These are phyloP conservation scores for Acanthamoeba lugdunensis DNA, from an alignment of 208 protist genomes.

Conservation along the genomic window DNA sequence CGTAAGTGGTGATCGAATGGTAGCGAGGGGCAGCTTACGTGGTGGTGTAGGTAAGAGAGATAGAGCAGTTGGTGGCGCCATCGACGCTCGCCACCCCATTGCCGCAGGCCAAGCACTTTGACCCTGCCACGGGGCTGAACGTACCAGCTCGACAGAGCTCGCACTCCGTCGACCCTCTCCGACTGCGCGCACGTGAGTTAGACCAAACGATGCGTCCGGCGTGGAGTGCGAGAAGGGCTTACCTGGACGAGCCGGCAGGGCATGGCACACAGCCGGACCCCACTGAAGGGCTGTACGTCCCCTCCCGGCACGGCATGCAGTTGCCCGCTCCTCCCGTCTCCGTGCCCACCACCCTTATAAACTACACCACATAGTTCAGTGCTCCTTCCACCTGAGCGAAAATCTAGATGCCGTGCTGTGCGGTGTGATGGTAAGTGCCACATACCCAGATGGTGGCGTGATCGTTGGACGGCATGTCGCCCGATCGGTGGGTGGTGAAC, in stretches of 20 bases:
- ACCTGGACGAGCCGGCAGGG: conserved; percentile 3
- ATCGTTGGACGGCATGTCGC: background rate
- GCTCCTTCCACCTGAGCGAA: background rate
- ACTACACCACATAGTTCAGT: background rate
- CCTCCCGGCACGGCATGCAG: background rate
- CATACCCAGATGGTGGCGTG: conserved; percentile 24
- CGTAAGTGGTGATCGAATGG: background rate
- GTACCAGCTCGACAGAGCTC: background rate
- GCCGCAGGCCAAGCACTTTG: background rate
- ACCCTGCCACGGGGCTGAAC: conserved; percentile 18
- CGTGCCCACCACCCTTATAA: background rate
- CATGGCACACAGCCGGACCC: conserved; percentile 1
- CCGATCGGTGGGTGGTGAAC: conserved; percentile 39
- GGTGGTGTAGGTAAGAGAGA: conserved; percentile 9
- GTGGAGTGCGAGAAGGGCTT: background rate
- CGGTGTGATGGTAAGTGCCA: background rate
- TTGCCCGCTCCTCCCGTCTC: background rate
- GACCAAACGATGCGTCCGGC: background rate
- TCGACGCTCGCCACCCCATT: background rate
- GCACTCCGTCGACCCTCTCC: background rate
- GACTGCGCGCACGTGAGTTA: background rate
- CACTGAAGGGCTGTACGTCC: background rate
- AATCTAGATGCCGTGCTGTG: background rate
- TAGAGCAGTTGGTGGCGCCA: conserved; percentile 45
- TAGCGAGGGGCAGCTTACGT: background rate